A percentile compares a stretch with the other conserved stretches of the same genome.
phyloP scores from a whole-genome alignment of 768 basidiomycete genomes.

The Lyophyllum semitale region DNA sequence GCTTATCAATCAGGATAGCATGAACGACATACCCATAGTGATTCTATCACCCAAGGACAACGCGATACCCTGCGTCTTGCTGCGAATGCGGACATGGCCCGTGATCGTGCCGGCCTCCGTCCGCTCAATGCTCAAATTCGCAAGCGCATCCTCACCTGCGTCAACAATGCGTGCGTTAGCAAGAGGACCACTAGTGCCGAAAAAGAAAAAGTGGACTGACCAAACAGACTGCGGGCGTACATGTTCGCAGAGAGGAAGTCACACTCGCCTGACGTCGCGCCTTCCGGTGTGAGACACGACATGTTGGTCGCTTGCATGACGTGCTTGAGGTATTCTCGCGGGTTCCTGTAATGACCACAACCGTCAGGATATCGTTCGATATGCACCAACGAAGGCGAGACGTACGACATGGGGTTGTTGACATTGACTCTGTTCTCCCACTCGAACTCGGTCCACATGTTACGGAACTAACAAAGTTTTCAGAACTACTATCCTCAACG shows the following conservation, averaged over 20 bases:
- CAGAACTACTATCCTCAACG: neutral
- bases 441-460: conserved; percentile 99
- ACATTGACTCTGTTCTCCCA: conserved; percentile 99
- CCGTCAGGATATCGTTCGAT: neutral
- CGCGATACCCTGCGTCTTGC: conserved; percentile 98
- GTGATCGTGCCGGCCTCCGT: conserved; percentile 79
- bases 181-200: neutral
- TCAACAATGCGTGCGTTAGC: neutral
- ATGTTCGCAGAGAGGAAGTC: conserved; percentile 97
- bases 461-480: conserved; percentile 85
- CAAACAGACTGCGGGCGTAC: conserved; percentile 93
- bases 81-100: conserved; percentile 94
- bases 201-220: conserved; percentile 44
- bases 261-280: conserved; percentile 93
- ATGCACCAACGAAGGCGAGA: conserved; percentile 19
- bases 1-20: neutral
- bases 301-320: conserved; percentile 98
- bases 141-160: conserved; percentile 91
- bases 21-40: conserved; percentile 50
- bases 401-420: conserved; percentile 78
- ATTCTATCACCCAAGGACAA: conserved; percentile 91
- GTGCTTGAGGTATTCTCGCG: conserved; percentile 88
- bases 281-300: conserved; percentile 95
- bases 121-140: conserved; percentile 91
- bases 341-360: conserved; percentile 51